Percentiles rank a stretch among this genome's conserved stretches.
These are phyloP conservation scores for Vaccinium myrtillus DNA, from an alignment of 148 eudicot genomes.

Conservation along the genomic window DNA sequence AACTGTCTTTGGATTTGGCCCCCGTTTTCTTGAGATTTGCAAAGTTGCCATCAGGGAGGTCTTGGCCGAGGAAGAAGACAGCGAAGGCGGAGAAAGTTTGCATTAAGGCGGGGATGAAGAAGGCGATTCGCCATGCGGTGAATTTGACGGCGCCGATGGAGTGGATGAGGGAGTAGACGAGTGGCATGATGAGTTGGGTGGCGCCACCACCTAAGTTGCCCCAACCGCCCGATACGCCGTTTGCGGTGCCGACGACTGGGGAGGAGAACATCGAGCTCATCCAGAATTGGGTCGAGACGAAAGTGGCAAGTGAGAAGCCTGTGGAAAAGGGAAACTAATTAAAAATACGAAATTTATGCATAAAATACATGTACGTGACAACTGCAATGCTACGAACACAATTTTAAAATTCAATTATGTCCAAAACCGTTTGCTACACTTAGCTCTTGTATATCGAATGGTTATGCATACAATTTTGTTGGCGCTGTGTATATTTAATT, in stretches of 20 bases:
- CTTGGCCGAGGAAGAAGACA: slow-evolving; percentile 62
- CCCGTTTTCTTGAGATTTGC: slow-evolving; percentile 42
- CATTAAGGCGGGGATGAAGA: slow-evolving; percentile 63
- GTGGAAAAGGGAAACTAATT: slow-evolving; percentile 15
- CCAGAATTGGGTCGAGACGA: slow-evolving; percentile 90
- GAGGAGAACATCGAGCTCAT: slow-evolving; percentile 93
- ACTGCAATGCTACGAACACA: too few species aligned
- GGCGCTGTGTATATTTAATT: too few species aligned
- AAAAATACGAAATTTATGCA: not conserved
- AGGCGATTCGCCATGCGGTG: slow-evolving; percentile 80
- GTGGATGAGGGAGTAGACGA: slow-evolving; percentile 49
- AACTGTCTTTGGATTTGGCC: slow-evolving; percentile 48
- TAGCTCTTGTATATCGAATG: too few species aligned
- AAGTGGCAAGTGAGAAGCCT: slow-evolving; percentile 84
- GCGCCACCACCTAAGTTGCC: slow-evolving; percentile 92
- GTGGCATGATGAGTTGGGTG: slow-evolving; percentile 82
- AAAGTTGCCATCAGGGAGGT: slow-evolving; percentile 70
- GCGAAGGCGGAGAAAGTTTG: slow-evolving; percentile 60
- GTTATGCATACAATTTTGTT: too few species aligned
- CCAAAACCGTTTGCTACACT: too few species aligned
- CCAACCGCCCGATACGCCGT: slow-evolving; percentile 86
- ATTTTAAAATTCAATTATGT: too few species aligned
- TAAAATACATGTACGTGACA: not conserved
- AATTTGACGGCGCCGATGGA: slow-evolving; percentile 36
- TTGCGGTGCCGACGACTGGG: slow-evolving; percentile 65